These are phyloP conservation scores for Cystobasidium slooffiae DNA, from an alignment of 1,284 basidiomycete genomes.

Conservation along the genomic window DNA sequence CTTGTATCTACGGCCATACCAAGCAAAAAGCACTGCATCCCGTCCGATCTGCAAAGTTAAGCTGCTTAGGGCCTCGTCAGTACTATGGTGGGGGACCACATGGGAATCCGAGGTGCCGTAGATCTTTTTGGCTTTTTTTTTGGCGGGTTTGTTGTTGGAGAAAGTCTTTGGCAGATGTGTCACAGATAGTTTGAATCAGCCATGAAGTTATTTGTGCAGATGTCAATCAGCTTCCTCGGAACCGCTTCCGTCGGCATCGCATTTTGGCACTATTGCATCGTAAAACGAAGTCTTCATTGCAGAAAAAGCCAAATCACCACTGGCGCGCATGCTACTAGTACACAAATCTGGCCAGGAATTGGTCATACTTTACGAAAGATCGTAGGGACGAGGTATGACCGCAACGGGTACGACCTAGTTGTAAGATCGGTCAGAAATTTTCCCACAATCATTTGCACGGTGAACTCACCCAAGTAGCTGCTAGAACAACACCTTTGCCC, in stretches of 20 bases:
- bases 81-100: slow-evolving; percentile 41
- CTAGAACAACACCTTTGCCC: slow-evolving; percentile 52
- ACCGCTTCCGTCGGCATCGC: too few relatives aligned
- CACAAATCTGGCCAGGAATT: too few relatives aligned
- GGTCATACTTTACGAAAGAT: slow-evolving; percentile 10
- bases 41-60: slow-evolving; percentile 41
- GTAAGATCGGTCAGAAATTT: background rate
- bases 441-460: background rate
- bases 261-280: too few relatives aligned
- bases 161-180: background rate
- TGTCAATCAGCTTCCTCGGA: too few relatives aligned
- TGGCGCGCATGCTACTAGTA: too few relatives aligned
- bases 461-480: slow-evolving; percentile 51
- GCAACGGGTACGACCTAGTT: slow-evolving; percentile 41
- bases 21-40: slow-evolving; percentile 41
- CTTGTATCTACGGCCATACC: slow-evolving; percentile 33
- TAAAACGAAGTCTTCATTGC: too few relatives aligned
- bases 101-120: slow-evolving; percentile 38
- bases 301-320: background rate
- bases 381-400: slow-evolving; percentile 35
- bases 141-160: background rate
- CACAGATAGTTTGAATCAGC: too few relatives aligned
- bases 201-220: too few relatives aligned
- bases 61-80: slow-evolving; percentile 39
- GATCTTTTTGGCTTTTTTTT: slow-evolving; percentile 23